Evolutionary conservation across 2,329 filamentous ascomycete genomes (phyloP).

Genomic region (Ceratocystis alfenasii): DNA sequence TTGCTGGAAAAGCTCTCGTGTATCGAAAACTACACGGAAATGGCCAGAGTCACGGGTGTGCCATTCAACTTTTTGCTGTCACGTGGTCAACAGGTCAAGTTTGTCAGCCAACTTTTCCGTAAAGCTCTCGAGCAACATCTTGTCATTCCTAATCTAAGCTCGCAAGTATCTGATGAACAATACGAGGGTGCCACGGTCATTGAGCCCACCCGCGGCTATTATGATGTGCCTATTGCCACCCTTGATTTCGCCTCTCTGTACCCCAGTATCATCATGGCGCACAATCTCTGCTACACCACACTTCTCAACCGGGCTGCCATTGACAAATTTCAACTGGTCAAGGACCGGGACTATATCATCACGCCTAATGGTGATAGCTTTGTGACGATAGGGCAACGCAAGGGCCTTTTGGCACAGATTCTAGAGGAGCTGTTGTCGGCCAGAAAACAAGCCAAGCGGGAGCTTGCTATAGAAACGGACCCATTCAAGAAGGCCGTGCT

Average conservation of each 20-base stretch:
- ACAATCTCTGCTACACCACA: slow-evolving; percentile 97
- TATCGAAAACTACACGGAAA: slow-evolving; percentile 97
- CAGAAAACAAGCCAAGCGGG: slow-evolving; percentile 87
- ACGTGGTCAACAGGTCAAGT: slow-evolving; percentile 92
- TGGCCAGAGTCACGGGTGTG: slow-evolving; percentile 97
- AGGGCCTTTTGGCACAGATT: slow-evolving; percentile 89
- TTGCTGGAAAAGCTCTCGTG: slow-evolving; percentile 97
- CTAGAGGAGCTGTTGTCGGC: slow-evolving; percentile 84
- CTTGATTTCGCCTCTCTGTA: slow-evolving; percentile 98
- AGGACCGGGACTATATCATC: slow-evolving; percentile 91
- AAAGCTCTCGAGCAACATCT: slow-evolving; percentile 89
- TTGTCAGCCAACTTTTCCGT: slow-evolving; percentile 91
- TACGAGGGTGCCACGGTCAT: slow-evolving; percentile 98
- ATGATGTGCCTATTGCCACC: slow-evolving; percentile 87
- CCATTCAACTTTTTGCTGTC: slow-evolving; percentile 91
- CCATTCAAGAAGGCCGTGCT: slow-evolving; percentile 96
- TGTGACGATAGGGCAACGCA: slow-evolving; percentile 74
- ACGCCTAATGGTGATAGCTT: slow-evolving; percentile 93
- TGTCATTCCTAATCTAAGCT: slow-evolving; percentile 76
- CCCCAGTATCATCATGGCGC: slow-evolving; percentile 96
- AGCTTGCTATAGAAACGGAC: slow-evolving; percentile 78
- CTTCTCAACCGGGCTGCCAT: slow-evolving; percentile 65
- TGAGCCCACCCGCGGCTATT: slow-evolving; percentile 85
- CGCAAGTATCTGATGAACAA: slow-evolving; percentile 65
- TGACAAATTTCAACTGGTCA: slow-evolving; percentile 63